phyloP scores from a whole-genome alignment of 139 green algal genomes.

The Chlorella sorokiniana region DNA sequence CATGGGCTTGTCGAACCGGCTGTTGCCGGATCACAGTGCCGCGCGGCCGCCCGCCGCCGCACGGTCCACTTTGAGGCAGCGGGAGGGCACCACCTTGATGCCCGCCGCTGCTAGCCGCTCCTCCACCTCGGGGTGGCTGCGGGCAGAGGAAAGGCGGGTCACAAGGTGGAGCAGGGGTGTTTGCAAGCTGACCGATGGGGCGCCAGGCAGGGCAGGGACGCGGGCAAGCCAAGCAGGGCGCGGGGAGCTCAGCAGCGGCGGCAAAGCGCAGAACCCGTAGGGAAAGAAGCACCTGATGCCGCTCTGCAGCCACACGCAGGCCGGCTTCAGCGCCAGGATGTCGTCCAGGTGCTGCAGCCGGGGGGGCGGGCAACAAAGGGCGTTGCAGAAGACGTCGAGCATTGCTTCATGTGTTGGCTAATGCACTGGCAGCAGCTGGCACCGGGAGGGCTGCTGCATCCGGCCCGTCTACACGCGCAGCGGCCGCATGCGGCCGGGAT shows the following conservation, averaged over 20 bases:
- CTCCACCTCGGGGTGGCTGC: slow-evolving; percentile 50
- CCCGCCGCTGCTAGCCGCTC: slow-evolving; percentile 49
- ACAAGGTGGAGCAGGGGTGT: neutral
- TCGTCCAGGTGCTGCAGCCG: slow-evolving; percentile 57
- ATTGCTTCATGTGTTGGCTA: too few species aligned
- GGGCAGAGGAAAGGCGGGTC: too few species aligned
- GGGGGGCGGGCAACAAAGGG: slow-evolving; percentile 27
- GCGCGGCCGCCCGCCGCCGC: slow-evolving; percentile 18
- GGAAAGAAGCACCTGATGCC: slow-evolving; percentile 49
- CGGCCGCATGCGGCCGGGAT: too few species aligned
- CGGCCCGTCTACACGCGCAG: too few species aligned
- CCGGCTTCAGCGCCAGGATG: slow-evolving; percentile 55
- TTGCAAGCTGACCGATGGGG: neutral
- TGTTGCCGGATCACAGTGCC: slow-evolving; percentile 20
- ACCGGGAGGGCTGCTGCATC: too few species aligned
- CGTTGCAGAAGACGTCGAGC: too few species aligned
- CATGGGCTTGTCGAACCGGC: too few species aligned
- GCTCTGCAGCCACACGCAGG: slow-evolving; percentile 64
- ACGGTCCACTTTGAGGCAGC: slow-evolving; percentile 62
- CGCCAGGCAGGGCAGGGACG: neutral
- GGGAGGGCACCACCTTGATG: slow-evolving; percentile 57
- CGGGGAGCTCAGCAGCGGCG: neutral
- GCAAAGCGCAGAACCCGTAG: neutral
- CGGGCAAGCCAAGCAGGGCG: neutral
- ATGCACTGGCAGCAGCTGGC: too few species aligned